Evolutionary conservation across 176 grass and related monocot genomes (phyloP), one percentile per base, ranked within the genome.

Genomic region (Avena sativa): DNA sequence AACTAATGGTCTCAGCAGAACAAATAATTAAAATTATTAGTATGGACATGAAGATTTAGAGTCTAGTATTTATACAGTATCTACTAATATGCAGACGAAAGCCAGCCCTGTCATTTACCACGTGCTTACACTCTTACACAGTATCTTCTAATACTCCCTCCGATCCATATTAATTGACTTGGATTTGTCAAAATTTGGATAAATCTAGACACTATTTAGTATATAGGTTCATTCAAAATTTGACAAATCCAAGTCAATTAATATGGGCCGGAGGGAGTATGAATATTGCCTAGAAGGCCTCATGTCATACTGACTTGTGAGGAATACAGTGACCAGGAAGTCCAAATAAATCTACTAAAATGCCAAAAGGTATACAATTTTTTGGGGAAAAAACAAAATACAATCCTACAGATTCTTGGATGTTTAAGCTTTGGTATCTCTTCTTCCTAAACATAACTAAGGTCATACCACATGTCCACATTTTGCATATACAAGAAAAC

Each of bases 281-380:
- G 32, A 32, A 32, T 32, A 32, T 32, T 32, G 32, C 32, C 32
- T 32, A 32, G 32, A 32, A 32, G 32, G 32, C 32, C 57, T 62
- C 70, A 50, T 76, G 71, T 64, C 56, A 84, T 20, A 85, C 46
- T 85, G 58, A 76, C 83, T 76, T 85, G 30, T 52, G 12, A 49
- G 12, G 57, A 85, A 65, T 61, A 76, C 4, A 52, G 71, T 64
- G 14, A 12, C 34, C 36, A 59, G 32, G 53, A 69, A 56, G 49
- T 58, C 25, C 79, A 75, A 71, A 82, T 38, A 76, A 50, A 85
- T 47, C 46, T 34, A 77, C 20, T n/a, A 82, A 74, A 82, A 55
- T 15, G 16, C 48, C 44, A 62, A 81, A 80, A 26, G 13, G 49
- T 55, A 82, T 76, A 25, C 59, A 76, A 11, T 76, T 20, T 74